phyloP scores from a whole-genome alignment of 192 early-diverging fungal genomes.

The Backusella psychrophila region DNA sequence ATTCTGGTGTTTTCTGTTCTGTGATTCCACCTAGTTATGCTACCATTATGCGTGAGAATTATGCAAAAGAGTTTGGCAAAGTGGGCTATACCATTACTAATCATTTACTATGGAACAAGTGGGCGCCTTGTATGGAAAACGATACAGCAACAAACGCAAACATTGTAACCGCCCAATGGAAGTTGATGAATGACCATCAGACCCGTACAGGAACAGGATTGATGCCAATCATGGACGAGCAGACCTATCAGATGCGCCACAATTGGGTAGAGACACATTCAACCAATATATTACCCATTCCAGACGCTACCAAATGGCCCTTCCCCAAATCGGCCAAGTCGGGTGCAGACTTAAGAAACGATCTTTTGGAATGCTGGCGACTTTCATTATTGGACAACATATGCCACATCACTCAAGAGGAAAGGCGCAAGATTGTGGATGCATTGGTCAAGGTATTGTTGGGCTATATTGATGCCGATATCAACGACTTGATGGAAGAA shows the following conservation, averaged over 20 bases:
- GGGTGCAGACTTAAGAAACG: not conserved
- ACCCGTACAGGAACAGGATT: not conserved
- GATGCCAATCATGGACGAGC: not conserved
- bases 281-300: not conserved
- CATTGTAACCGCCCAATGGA: not conserved
- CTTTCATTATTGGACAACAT: not conserved
- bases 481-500: not conserved
- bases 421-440: not conserved
- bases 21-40: slow-evolving; percentile 11
- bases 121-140: not conserved
- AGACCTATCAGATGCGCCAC: not conserved
- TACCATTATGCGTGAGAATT: not conserved
- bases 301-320: not conserved
- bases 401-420: not conserved
- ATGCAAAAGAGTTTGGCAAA: not conserved
- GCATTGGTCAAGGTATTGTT: not conserved
- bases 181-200: not conserved
- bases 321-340: not conserved
- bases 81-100: not conserved
- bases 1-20: not conserved
- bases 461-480: slow-evolving; percentile 6
- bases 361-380: not conserved
- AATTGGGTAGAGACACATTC: not conserved
- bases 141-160: not conserved
- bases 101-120: not conserved